Percentiles rank a stretch among this genome's conserved stretches.
Conservation (phyloP, 1,284 basidiomycete species). For the Ustilago vetiveriae region DNA sequence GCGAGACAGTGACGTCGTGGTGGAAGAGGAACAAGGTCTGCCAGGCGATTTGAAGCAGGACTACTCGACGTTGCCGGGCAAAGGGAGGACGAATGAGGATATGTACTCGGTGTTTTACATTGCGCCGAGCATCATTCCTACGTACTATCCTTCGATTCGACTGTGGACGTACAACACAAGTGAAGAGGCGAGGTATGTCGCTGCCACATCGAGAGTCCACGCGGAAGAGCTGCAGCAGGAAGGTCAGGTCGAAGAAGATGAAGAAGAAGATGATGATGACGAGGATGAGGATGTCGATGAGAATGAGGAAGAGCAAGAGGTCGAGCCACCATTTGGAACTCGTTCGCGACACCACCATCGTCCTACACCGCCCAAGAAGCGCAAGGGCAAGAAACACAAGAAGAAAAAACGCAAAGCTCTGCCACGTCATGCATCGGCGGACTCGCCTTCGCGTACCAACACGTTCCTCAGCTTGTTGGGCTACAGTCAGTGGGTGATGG, state of each 20-base stretch:
- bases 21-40: constrained; percentile 18
- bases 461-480: constrained; percentile 78
- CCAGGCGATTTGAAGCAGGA: constrained; percentile 62
- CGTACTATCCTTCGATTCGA: constrained; percentile 83
- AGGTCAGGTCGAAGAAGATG: constrained; percentile 25
- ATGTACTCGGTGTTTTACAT: constrained; percentile 58
- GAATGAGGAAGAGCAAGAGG: constrained; percentile 10
- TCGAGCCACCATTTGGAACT: background rate
- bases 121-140: constrained; percentile 76
- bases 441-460: constrained; percentile 79
- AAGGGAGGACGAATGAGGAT: constrained; percentile 54
- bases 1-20: background rate
- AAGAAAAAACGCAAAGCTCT: constrained; percentile 73
- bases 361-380: constrained; percentile 68
- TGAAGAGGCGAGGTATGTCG: constrained; percentile 13
- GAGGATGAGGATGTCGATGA: constrained; percentile 52
- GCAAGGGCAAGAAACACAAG: constrained; percentile 70
- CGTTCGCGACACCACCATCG: constrained; percentile 44
- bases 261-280: constrained; percentile 30
- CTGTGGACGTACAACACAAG: constrained; percentile 73
- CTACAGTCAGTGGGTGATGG: constrained; percentile 83
- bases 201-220: background rate
- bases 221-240: background rate
- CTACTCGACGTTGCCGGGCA: constrained; percentile 56
- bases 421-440: constrained; percentile 74